Base-by-base conservation (phyloP, 2,329 filamentous ascomycete genomes). In the Neonectria faginata region DNA sequence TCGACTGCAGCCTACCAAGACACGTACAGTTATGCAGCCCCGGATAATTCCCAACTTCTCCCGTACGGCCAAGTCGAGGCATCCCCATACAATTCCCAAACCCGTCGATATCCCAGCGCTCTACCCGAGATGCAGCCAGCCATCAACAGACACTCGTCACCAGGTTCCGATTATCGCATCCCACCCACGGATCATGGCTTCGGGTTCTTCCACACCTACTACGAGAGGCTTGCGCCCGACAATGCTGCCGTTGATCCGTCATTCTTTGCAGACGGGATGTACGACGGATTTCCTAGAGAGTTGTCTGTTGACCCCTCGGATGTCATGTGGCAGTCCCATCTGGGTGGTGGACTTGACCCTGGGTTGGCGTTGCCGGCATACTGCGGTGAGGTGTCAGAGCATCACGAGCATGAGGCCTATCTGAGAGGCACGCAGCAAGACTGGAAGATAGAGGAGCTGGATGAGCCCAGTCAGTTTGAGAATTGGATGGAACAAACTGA, bases 371-470 rank as follows among this genome's bases (percentile, higher is more conserved):
- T 68, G 44, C 51, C 42, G 41, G 67, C 57, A 18, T 67, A 65
- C 29, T 57, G 60, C 27, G 66, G 66, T 39, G 20, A 39, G 36
- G 16, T 58, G 3, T 62, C 59, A 52, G 66, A 69, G 18, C 74
- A 75, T 52, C 73, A 76, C 50, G 67, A 69, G 18, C 74, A 75
- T 52, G 73, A 76, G 20, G 70, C 63, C 6, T 78, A 77, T 52
- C 70, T 81, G 29, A 74, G 69, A 47, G 78, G 79, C 22, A 72
- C 68, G 10, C 70, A 77, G 33, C 70, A 68, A 11, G 78, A 78
- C 55, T 81, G 79, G 79, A 70, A 76, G 59, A 68, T 80, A 9
- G 75, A 78, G 65, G 71, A 77, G 20, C 60, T 80, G 9, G 76
- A 77, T 9, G 73, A 74, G 22, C 67, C 65, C 20, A 69, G 70